Evolutionary conservation across 768 basidiomycete species (phyloP), one percentile per base, ranked within the genome.

Genomic region (Boletus reticuloceps): DNA sequence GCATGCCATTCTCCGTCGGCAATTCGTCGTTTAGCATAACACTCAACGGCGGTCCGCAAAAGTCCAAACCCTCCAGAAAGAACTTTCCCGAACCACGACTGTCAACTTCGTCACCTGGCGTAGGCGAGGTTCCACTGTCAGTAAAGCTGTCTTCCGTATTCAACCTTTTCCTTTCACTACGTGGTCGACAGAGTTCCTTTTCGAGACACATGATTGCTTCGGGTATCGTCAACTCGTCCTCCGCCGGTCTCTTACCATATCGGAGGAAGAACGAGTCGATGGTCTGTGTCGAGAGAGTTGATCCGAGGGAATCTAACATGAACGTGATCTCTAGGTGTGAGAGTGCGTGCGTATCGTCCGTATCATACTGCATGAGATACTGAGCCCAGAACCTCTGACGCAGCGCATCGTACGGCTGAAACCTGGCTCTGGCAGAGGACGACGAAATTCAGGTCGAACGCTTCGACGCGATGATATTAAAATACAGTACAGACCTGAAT

Each of bases 261-360:
- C 83, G 80, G 9, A 79, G 82, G 75, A 91, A 98, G 80, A 96
- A 98, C 14, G 80, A 79, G 61, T 88, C 80, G 54, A 97, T 76
- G 2, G 96, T 98, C 42, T 83, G 76, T 1, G 71, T 72, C 8
- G 89, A 89, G 47, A 98, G 82, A 0, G 96, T 98, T 5, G 94
- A 97, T 6, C 94, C 94, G 37, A 99, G 85, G 2, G 95, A 96
- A 74, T 98, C 96, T 41, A 99, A 86, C 91, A 98, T 94, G 12
- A 91, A 91, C 0, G 89, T 91, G 32, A 97, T 78, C 70, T 98
- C 97, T 52, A 95, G 75, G 58, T 87, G 86, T 0, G 92, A 94
- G 39, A 95, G 73, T 1, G 80, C 69, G 20, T 75, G 74, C 0
- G 85, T 89, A 57, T 94, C 91, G 70, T 95, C 94, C 0, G 86